Base-by-base conservation (phyloP, 1,284 basidiomycete genomes). In the Agaricales sp. region DNA sequence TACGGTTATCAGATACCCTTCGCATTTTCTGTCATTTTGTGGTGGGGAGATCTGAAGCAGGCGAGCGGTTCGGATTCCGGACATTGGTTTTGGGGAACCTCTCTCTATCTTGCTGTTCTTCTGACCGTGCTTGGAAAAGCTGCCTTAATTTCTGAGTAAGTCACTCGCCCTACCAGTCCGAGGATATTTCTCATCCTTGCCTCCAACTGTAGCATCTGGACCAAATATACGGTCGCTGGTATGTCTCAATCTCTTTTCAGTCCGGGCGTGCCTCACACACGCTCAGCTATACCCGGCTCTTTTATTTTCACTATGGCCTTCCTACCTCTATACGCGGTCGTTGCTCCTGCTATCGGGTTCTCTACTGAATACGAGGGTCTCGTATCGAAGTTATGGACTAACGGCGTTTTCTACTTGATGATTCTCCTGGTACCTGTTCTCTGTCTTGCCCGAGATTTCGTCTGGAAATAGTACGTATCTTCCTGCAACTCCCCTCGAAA, bases 41-140 rank as follows among this genome's bases (percentile, higher is more conserved):
- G 96, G 67, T 92, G 91, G 85, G 89, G 87, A 25, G 91, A 93
- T 61, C 68, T 95, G 53, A 87, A 93, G 58, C 80, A 89, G 50
- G 64, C 75, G 1, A 74, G 81, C 50, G 96, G 96, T 1, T 75
- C 81, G 55, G 87, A 92, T 62, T 80, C 85, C 11, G 94, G 94
- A 4, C 86, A 92, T 66, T 99, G 96, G 96, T 89, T 95, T 58
- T 99, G 95, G 95, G 96, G 96, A 47, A 97, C 92, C 2, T 89
- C 88, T 16, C 69, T 99, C 14, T 99, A 98, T 64, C 79, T 99
- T 45, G 81, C 88, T 1, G 91, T 97, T 3, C 74, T 99, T 25
- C 74, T 97, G 50, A 99, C 95, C 0, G 95, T 99, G 4, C 77
- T 99, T 4, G 95, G 94, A 45, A 99, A 99, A 66, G 96, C 96